These are phyloP conservation scores for Myxozyma nipponensis DNA, from an alignment of 805 yeast species.

Conservation along the genomic window DNA sequence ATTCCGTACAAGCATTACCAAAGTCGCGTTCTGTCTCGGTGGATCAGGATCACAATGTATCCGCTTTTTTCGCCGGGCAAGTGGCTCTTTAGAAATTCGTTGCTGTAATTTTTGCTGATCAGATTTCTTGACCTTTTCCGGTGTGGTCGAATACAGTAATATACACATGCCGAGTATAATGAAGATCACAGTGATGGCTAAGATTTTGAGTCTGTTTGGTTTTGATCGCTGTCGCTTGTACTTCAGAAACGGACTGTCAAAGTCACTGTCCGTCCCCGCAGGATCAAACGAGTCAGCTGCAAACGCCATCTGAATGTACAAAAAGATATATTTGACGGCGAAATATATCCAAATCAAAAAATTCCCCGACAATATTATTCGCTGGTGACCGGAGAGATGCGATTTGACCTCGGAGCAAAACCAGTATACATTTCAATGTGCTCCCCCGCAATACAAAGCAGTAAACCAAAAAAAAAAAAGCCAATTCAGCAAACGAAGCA, in stretches of 20 bases:
- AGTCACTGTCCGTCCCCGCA: constrained; percentile 8
- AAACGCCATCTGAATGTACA: too few species aligned
- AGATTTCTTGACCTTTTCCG: constrained; percentile 15
- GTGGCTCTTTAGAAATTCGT: constrained; percentile 17
- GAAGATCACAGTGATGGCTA: constrained; percentile 6
- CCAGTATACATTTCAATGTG: too few species aligned
- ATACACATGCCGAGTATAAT: constrained; percentile 15
- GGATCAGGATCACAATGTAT: constrained; percentile 28
- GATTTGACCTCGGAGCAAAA: too few species aligned
- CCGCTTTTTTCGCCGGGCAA: constrained; percentile 20
- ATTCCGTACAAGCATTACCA: constrained; percentile 63
- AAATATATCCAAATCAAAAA: too few species aligned
- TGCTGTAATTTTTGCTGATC: constrained; percentile 21
- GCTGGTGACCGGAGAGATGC: too few species aligned
- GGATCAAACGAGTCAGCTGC: background rate
- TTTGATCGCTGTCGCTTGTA: constrained; percentile 25
- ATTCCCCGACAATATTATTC: too few species aligned
- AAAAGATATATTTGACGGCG: too few species aligned
- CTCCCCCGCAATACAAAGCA: too few species aligned
- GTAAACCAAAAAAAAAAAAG: too few species aligned
- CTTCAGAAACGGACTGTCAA: constrained; percentile 26
- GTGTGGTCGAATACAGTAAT: constrained; percentile 19
- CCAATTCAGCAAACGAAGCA: too few species aligned
- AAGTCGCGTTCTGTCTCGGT: constrained; percentile 49
- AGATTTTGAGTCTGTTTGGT: constrained; percentile 16